Conservation (phyloP, 192 early-diverging fungal species). For the Coemansia sp. region DNA sequence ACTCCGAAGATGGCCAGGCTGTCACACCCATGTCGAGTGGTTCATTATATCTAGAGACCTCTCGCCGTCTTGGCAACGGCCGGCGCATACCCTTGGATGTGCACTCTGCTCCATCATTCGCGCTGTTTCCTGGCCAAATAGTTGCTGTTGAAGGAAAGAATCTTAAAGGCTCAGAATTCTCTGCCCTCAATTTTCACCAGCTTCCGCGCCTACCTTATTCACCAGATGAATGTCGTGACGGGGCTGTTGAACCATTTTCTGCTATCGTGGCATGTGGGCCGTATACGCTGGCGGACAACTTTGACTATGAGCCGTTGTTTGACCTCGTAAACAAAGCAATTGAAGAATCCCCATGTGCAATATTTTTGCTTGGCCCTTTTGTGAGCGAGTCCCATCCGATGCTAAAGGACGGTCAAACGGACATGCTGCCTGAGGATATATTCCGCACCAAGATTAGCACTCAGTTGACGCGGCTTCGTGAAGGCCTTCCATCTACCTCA, state of each 20-base stretch:
- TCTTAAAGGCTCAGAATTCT: slow-evolving; percentile 58
- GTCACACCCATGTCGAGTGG: slow-evolving; percentile 33
- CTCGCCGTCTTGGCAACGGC: slow-evolving; percentile 71
- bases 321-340: slow-evolving; percentile 68
- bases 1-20: slow-evolving; percentile 61
- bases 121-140: slow-evolving; percentile 90
- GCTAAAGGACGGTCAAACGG: slow-evolving; percentile 56
- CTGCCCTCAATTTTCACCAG: slow-evolving; percentile 56
- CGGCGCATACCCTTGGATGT: slow-evolving; percentile 68
- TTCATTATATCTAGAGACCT: slow-evolving; percentile 79
- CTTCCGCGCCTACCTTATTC: slow-evolving; percentile 63
- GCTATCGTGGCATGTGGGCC: slow-evolving; percentile 82
- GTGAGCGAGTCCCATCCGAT: slow-evolving; percentile 62
- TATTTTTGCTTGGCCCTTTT: slow-evolving; percentile 82
- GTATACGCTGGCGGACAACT: slow-evolving; percentile 76
- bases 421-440: slow-evolving; percentile 61
- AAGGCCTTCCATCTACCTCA: slow-evolving; percentile 48
- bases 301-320: slow-evolving; percentile 78
- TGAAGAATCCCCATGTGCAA: slow-evolving; percentile 70
- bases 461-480: slow-evolving; percentile 58
- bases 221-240: slow-evolving; percentile 11
- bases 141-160: slow-evolving; percentile 72
- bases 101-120: slow-evolving; percentile 57
- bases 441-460: slow-evolving; percentile 66
- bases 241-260: slow-evolving; percentile 28